Evolutionary conservation across 2,329 filamentous ascomycete genomes (phyloP).

Genomic region (Sarocladiaceae sp.): DNA sequence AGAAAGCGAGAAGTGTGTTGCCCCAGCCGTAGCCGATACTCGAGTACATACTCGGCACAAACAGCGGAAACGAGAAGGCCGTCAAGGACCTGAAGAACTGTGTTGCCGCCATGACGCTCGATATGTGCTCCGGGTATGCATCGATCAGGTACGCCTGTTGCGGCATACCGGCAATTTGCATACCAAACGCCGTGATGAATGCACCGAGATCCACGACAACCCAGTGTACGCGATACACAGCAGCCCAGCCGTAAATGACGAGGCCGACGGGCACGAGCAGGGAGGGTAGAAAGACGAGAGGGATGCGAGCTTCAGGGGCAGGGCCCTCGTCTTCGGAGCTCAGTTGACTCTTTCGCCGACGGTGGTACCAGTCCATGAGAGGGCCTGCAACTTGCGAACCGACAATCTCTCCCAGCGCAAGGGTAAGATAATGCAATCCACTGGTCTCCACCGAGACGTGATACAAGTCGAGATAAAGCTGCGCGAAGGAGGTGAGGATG

Average conservation of each 20-base stretch:
- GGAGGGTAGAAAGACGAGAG: conserved; percentile 28
- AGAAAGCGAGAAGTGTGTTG: conserved; percentile 28
- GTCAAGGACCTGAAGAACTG: conserved; percentile 37
- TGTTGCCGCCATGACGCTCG: conserved; percentile 38
- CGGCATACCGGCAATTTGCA: conserved; percentile 25
- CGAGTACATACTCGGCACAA: conserved; percentile 31
- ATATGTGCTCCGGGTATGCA: conserved; percentile 38
- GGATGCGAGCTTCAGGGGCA: conserved; percentile 20
- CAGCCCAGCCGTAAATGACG: conserved; percentile 38
- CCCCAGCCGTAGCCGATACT: conserved; percentile 28
- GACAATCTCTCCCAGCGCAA: conserved; percentile 55
- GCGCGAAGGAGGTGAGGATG: conserved; percentile 54
- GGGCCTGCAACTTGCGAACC: conserved; percentile 42
- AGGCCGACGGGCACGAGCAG: conserved; percentile 33
- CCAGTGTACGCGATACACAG: conserved; percentile 30
- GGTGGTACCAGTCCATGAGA: conserved; percentile 34
- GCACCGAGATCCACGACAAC: conserved; percentile 29
- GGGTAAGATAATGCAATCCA: conserved; percentile 59
- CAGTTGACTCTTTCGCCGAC: not conserved
- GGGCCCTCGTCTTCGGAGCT: not conserved
- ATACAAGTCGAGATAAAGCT: conserved; percentile 51
- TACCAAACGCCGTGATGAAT: conserved; percentile 24
- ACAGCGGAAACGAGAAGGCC: conserved; percentile 41
- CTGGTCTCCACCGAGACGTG: conserved; percentile 48
- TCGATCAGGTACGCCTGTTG: conserved; percentile 36